A percentile compares a stretch with the other conserved stretches of the same genome.
Conservation (phyloP, 805 yeast genomes). For the Komagataella populi region DNA sequence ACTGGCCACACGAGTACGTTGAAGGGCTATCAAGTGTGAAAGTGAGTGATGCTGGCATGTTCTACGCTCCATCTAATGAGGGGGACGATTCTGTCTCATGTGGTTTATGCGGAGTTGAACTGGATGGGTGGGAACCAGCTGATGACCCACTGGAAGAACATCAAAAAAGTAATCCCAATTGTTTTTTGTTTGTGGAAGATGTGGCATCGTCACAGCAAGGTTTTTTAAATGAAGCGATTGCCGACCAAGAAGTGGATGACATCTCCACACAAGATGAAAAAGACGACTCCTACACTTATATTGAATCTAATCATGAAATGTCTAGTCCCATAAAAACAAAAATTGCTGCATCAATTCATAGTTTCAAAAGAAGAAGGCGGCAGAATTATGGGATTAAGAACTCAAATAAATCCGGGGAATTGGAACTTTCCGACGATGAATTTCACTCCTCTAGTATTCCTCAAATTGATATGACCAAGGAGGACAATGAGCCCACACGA, state of each 20-base stretch:
- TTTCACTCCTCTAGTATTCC: background rate
- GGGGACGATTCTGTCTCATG: conserved; percentile 47
- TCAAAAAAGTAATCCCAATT: conserved; percentile 22
- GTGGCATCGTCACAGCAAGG: background rate
- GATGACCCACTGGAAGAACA: conserved; percentile 59
- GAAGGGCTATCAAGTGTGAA: conserved; percentile 5
- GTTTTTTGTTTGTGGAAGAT: conserved; percentile 22
- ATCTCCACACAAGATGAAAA: background rate
- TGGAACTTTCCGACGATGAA: background rate
- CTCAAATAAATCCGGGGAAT: background rate
- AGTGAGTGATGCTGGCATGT: conserved; percentile 54
- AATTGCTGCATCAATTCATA: background rate
- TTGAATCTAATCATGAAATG: background rate
- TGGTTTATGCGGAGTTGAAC: conserved; percentile 45
- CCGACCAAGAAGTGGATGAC: background rate
- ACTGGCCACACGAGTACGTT: background rate
- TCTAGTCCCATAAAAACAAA: background rate
- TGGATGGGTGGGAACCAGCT: conserved; percentile 58
- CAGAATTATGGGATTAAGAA: background rate
- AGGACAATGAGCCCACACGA: background rate
- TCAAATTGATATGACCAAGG: background rate
- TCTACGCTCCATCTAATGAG: conserved; percentile 32
- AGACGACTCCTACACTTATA: background rate
- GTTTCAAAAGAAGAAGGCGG: background rate
- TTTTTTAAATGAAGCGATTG: background rate